Evolutionary conservation across 1,284 basidiomycete genomes (phyloP).

Genomic region (Uromyces viciae-fabae): DNA sequence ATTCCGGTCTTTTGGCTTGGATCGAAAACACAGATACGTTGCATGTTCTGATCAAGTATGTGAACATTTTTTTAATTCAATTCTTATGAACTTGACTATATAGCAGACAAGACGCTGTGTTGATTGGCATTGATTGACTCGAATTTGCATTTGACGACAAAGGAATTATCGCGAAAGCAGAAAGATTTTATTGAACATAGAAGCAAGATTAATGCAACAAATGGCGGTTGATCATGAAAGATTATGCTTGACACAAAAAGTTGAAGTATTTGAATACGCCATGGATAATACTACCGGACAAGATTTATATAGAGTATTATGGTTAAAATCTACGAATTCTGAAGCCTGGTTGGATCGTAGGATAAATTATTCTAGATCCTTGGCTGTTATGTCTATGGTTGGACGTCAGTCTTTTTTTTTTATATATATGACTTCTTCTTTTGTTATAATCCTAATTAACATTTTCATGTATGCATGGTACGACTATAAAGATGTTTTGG

Average conservation of each 20-base stretch:
- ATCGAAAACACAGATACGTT: slow-evolving; percentile 94
- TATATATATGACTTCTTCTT: too few species aligned
- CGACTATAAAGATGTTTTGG: slow-evolving; percentile 81
- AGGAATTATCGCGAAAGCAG: slow-evolving; percentile 64
- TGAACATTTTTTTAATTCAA: slow-evolving; percentile 51
- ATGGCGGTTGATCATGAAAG: slow-evolving; percentile 99
- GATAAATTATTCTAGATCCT: slow-evolving; percentile 90
- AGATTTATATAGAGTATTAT: slow-evolving; percentile 95
- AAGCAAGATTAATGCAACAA: slow-evolving; percentile 97
- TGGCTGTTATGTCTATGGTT: slow-evolving; percentile 90
- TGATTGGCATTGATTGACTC: not conserved
- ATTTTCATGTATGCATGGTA: not conserved
- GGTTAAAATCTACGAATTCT: slow-evolving; percentile 90
- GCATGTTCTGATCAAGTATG: slow-evolving; percentile 87
- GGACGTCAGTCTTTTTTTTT: slow-evolving; percentile 45
- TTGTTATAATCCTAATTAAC: not conserved
- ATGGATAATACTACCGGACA: slow-evolving; percentile 98
- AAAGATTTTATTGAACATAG: slow-evolving; percentile 95
- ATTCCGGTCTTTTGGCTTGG: slow-evolving; percentile 92
- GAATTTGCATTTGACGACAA: not conserved
- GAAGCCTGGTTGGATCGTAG: slow-evolving; percentile 97
- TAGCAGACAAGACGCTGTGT: too few species aligned
- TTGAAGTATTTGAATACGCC: slow-evolving; percentile 99
- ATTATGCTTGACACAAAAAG: slow-evolving; percentile 89
- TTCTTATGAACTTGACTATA: too few species aligned